These are phyloP conservation scores for Kodamaea leandrae DNA, from an alignment of 805 yeast genomes.

Conservation along the genomic window DNA sequence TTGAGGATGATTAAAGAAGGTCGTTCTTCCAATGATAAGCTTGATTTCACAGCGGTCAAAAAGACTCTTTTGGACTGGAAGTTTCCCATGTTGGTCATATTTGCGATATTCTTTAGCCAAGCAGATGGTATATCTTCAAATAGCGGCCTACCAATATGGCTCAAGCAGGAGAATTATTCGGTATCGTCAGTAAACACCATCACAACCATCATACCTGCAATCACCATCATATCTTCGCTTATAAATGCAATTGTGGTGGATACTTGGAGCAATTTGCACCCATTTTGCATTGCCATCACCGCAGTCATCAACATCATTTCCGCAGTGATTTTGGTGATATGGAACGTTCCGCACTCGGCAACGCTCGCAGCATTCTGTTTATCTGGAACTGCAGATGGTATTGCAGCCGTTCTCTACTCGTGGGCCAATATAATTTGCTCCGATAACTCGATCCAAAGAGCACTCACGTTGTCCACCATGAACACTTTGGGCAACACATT, in stretches of 20 bases:
- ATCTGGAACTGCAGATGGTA: constrained; percentile 24
- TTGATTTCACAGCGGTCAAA: constrained; percentile 16
- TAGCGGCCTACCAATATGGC: constrained; percentile 21
- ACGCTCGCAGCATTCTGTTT: constrained; percentile 26
- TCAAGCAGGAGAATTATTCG: constrained; percentile 30
- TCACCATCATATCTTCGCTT: constrained; percentile 27
- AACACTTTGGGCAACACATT: constrained; percentile 23
- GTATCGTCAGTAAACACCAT: constrained; percentile 47
- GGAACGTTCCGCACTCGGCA: constrained; percentile 21
- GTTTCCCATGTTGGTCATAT: constrained; percentile 16
- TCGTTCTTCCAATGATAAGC: constrained; percentile 15
- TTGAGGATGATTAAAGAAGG: constrained; percentile 21
- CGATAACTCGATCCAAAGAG: constrained; percentile 21
- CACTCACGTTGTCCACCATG: constrained; percentile 23
- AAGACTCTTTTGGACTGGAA: constrained; percentile 38
- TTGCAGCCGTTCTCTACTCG: constrained; percentile 24
- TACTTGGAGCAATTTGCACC: constrained; percentile 22
- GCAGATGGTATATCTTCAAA: constrained; percentile 31
- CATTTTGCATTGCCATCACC: constrained; percentile 20
- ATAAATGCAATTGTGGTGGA: constrained; percentile 27
- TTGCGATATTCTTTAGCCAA: constrained; percentile 32
- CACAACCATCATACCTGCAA: constrained; percentile 56
- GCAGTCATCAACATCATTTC: constrained; percentile 19
- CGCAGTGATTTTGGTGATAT: constrained; percentile 21
- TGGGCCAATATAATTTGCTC: constrained; percentile 26